These are phyloP conservation scores for Byssochlamys sp. DNA, from an alignment of 2,329 filamentous ascomycete species.

Conservation along the genomic window DNA sequence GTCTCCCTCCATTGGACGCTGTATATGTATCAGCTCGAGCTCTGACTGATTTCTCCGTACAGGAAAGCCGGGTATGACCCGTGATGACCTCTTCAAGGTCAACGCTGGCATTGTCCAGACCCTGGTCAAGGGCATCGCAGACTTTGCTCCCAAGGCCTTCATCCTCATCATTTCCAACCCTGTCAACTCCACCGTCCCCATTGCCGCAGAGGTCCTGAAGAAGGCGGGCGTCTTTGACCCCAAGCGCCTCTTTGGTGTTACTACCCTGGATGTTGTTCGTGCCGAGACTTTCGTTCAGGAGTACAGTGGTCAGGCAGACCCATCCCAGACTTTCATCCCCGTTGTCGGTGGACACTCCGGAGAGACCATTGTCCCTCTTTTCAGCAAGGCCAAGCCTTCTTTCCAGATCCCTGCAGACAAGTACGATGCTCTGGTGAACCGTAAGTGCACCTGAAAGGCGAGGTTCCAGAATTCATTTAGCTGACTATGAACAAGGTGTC, in stretches of 20 bases:
- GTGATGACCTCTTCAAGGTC: conserved; percentile 99
- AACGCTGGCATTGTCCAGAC: conserved; percentile 97
- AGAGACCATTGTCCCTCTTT: conserved; percentile 93
- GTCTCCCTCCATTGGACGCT: conserved; percentile 26
- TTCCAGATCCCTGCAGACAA: conserved; percentile 79
- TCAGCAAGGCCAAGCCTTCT: conserved; percentile 76
- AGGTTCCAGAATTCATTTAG: background rate
- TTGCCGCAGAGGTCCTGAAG: conserved; percentile 95
- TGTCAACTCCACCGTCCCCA: conserved; percentile 97
- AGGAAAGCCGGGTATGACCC: conserved; percentile 99
- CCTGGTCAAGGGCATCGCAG: conserved; percentile 76
- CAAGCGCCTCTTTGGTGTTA: conserved; percentile 94
- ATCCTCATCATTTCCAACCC: conserved; percentile 98
- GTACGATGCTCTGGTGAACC: conserved; percentile 81
- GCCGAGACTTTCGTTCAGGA: conserved; percentile 92
- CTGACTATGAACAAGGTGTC: conserved; percentile 45
- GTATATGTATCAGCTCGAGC: background rate
- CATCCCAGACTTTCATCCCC: conserved; percentile 72
- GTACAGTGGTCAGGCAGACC: conserved; percentile 71
- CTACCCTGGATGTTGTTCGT: conserved; percentile 94
- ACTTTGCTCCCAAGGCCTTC: conserved; percentile 84
- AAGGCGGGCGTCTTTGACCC: conserved; percentile 84
- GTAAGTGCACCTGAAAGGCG: conserved; percentile 38
- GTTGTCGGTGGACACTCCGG: conserved; percentile 96
- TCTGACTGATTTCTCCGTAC: background rate